Percentiles rank a stretch among this genome's conserved stretches.
Conservation (phyloP, 495 filamentous ascomycete genomes). For the Aspergillus leporis region DNA sequence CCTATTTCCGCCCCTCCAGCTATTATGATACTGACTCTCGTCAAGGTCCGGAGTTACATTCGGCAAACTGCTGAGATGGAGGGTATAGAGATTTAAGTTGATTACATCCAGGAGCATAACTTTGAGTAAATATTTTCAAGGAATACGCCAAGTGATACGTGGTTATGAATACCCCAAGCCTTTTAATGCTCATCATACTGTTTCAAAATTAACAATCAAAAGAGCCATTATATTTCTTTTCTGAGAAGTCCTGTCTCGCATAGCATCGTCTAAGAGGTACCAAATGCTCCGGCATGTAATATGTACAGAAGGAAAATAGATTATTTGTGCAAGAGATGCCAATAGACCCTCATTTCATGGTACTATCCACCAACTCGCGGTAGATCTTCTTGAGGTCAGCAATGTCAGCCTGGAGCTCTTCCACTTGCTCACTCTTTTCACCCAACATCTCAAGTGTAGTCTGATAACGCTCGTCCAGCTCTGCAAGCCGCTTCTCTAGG, state of each 20-base stretch:
- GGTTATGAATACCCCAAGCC: constrained; percentile 9
- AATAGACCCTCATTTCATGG: constrained; percentile 57
- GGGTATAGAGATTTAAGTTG: constrained; percentile 64
- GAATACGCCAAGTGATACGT: background rate
- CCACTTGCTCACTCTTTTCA: constrained; percentile 93
- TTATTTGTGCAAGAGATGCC: constrained; percentile 5
- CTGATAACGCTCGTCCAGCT: constrained; percentile 69
- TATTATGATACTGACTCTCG: constrained; percentile 8
- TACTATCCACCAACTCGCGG: constrained; percentile 84
- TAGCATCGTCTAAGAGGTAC: constrained; percentile 16
- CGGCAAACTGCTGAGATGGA: constrained; percentile 78
- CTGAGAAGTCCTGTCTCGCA: constrained; percentile 12
- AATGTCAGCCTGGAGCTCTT: constrained; percentile 87
- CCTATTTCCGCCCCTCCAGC: background rate
- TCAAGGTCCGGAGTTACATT: constrained; percentile 73
- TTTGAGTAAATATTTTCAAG: no score
- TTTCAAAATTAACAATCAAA: constrained; percentile 6
- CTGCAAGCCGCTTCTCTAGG: constrained; percentile 64
- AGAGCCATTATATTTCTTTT: background rate
- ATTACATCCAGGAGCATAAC: no score
- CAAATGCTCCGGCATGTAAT: background rate
- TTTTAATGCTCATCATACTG: constrained; percentile 4
- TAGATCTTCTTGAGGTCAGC: constrained; percentile 93
- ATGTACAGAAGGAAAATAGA: constrained; percentile 16
- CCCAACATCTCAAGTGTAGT: constrained; percentile 93